Conservation (phyloP, 148 eudicot species). For the Dianthus caryophyllus region DNA sequence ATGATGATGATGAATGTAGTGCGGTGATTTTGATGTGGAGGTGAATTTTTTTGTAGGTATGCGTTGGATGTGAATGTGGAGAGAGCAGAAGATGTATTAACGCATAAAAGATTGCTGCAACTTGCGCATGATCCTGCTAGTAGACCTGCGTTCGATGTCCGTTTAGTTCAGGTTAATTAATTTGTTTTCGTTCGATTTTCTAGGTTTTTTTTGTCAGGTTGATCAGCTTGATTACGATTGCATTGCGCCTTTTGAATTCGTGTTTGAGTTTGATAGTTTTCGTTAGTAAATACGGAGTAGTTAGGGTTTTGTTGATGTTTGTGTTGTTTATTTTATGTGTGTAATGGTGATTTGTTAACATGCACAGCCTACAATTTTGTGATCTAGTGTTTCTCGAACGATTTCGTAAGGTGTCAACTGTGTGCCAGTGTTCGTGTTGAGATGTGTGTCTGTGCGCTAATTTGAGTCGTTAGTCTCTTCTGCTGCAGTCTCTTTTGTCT, state of each 20-base stretch:
- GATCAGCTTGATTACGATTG: too few relatives aligned
- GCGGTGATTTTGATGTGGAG: neutral
- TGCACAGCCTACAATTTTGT: neutral
- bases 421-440: neutral
- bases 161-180: constrained; percentile 81
- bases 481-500: neutral
- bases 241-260: neutral
- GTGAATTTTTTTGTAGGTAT: constrained; percentile 46
- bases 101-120: constrained; percentile 65
- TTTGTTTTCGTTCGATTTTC: neutral
- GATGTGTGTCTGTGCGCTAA: neutral
- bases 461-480: neutral
- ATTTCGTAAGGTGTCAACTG: neutral
- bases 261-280: neutral
- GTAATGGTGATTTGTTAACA: neutral
- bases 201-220: neutral
- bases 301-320: neutral
- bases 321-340: neutral
- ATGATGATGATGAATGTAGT: neutral
- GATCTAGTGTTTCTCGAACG: neutral
- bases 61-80: constrained; percentile 97
- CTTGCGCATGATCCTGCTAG: constrained; percentile 79
- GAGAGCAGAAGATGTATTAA: constrained; percentile 94
- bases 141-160: constrained; percentile 85
- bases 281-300: neutral